These are phyloP conservation scores for Tylopilus sp. DNA, from an alignment of 768 basidiomycete species.

Conservation along the genomic window DNA sequence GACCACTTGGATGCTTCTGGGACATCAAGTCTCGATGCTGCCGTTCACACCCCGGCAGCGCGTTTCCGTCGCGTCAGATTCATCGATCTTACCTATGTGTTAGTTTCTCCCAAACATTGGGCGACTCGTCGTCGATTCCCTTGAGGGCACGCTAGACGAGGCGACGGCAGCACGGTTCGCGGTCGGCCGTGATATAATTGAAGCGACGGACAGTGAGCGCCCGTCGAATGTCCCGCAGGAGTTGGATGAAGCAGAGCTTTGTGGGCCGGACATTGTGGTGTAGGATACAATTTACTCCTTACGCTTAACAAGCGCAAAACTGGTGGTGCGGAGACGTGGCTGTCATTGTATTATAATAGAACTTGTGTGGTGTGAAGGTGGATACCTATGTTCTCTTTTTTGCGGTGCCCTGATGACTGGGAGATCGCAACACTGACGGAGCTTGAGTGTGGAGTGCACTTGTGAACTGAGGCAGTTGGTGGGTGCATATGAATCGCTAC, in stretches of 20 bases:
- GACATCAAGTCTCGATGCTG: not conserved
- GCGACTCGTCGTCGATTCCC: constrained; percentile 64
- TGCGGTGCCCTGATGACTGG: too few species aligned
- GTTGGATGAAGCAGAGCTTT: constrained; percentile 48
- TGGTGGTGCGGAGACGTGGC: too few species aligned
- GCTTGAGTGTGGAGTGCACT: too few species aligned
- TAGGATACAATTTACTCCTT: too few species aligned
- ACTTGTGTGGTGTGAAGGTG: too few species aligned
- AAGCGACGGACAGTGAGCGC: constrained; percentile 22
- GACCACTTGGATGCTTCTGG: not conserved
- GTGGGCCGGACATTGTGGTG: constrained; percentile 41
- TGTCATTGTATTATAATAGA: too few species aligned
- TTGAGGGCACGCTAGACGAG: constrained; percentile 60
- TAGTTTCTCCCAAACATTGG: constrained; percentile 90
- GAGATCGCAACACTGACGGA: too few species aligned
- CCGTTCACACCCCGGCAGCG: not conserved
- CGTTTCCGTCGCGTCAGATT: not conserved
- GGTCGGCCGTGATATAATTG: constrained; percentile 41
- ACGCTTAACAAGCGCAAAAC: too few species aligned
- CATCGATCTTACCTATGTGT: not conserved
- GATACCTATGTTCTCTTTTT: too few species aligned
- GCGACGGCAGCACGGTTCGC: constrained; percentile 59
- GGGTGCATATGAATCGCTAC: too few species aligned
- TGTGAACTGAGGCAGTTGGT: too few species aligned
- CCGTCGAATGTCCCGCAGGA: constrained; percentile 25